Conservation (phyloP, 2,329 filamentous ascomycete genomes). For the Aurifilum marmelostoma region DNA sequence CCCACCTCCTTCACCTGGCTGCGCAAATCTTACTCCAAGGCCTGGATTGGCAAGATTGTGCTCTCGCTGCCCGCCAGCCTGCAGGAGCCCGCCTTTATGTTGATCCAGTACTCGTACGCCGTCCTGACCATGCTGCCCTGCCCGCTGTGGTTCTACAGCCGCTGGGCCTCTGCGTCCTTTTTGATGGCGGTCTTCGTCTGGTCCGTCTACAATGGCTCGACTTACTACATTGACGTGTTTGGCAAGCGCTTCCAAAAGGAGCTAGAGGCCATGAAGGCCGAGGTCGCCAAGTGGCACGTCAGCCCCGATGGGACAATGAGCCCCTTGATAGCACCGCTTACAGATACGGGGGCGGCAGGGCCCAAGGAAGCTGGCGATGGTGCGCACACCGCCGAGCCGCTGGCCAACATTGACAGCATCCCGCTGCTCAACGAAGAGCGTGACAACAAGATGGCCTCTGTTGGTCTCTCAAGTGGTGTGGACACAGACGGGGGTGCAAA, state of each 20-base stretch:
- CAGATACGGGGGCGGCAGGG: conserved; percentile 14
- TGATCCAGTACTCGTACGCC: conserved; percentile 92
- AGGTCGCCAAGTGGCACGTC: conserved; percentile 86
- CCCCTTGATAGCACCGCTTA: conserved; percentile 44
- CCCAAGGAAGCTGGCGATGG: conserved; percentile 31
- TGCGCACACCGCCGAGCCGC: conserved; percentile 29
- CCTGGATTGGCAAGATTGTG: conserved; percentile 85
- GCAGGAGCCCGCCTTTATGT: conserved; percentile 92
- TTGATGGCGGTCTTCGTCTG: conserved; percentile 83
- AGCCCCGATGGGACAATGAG: conserved; percentile 49
- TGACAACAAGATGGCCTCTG: neutral
- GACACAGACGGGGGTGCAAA: conserved; percentile 49
- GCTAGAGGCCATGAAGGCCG: conserved; percentile 82
- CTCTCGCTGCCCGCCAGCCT: conserved; percentile 73
- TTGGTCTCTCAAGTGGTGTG: conserved; percentile 21
- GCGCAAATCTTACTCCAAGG: conserved; percentile 85
- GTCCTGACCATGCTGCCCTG: conserved; percentile 93
- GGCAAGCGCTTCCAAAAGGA: conserved; percentile 97
- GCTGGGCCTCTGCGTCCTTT: conserved; percentile 77
- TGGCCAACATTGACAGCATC: conserved; percentile 53
- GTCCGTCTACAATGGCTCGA: conserved; percentile 96
- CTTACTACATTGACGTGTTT: conserved; percentile 98
- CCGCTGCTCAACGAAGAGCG: conserved; percentile 58
- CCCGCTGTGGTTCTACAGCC: conserved; percentile 91
- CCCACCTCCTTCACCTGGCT: conserved; percentile 98